Conservation (phyloP, 2,329 filamentous ascomycete genomes). For the Coniochaeta sp. region DNA sequence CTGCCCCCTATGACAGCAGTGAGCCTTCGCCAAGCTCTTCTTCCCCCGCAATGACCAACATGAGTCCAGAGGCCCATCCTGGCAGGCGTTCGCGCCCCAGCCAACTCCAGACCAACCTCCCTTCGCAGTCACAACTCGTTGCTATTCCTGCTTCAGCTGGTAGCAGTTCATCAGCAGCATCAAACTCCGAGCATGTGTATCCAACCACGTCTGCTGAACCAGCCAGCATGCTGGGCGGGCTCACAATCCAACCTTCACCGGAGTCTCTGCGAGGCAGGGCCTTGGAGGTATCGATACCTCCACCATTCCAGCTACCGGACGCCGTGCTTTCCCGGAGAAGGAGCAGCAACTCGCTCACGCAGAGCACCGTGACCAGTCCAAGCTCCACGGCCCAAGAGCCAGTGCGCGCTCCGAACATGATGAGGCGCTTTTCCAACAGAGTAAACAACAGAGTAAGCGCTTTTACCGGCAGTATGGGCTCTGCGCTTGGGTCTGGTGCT, state of each 20-base stretch:
- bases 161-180: constrained; percentile 48
- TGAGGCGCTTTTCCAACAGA: constrained; percentile 77
- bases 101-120: constrained; percentile 39
- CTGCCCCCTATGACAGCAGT: not conserved
- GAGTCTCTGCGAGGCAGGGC: constrained; percentile 52
- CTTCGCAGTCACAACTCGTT: constrained; percentile 26
- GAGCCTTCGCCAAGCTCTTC: constrained; percentile 25
- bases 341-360: constrained; percentile 23
- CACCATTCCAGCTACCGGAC: constrained; percentile 65
- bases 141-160: constrained; percentile 44
- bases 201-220: constrained; percentile 50
- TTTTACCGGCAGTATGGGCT: constrained; percentile 41
- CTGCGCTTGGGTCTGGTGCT: not conserved
- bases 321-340: constrained; percentile 55
- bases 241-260: constrained; percentile 60
- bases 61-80: not conserved
- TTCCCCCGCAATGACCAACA: constrained; percentile 3
- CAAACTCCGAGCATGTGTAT: constrained; percentile 47
- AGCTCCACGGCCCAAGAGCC: constrained; percentile 51
- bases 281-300: constrained; percentile 37
- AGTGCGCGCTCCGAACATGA: constrained; percentile 35
- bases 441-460: constrained; percentile 67
- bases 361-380: constrained; percentile 30
- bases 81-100: constrained; percentile 26
- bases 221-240: constrained; percentile 46